Conservation (phyloP, 495 filamentous ascomycete genomes). For the Neurospora sp. region DNA sequence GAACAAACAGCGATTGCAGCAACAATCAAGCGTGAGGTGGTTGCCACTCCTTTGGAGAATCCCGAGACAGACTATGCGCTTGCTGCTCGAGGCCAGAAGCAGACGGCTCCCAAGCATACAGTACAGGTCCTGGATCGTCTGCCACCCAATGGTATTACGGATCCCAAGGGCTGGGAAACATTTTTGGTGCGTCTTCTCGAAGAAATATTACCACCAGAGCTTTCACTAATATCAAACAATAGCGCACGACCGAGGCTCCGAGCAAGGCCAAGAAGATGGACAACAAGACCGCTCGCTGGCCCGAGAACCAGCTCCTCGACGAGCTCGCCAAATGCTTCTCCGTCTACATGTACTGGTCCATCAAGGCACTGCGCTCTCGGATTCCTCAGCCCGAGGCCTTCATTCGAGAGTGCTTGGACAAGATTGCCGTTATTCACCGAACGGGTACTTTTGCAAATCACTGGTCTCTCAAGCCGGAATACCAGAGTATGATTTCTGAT, state of each 20-base stretch:
- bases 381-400: conserved; percentile 84
- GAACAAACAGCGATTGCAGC: conserved; percentile 75
- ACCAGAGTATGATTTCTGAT: conserved; percentile 44
- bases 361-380: conserved; percentile 63
- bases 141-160: conserved; percentile 29
- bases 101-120: conserved; percentile 50
- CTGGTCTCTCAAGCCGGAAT: conserved; percentile 72
- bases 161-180: conserved; percentile 35
- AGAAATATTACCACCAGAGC: background rate
- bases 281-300: conserved; percentile 79
- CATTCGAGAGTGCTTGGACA: conserved; percentile 71
- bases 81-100: conserved; percentile 46
- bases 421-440: conserved; percentile 71
- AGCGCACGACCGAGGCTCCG: conserved; percentile 27
- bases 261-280: conserved; percentile 48
- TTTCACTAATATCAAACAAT: background rate
- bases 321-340: conserved; percentile 71
- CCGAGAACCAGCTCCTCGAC: conserved; percentile 76
- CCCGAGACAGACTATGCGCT: conserved; percentile 57
- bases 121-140: conserved; percentile 34
- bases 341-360: conserved; percentile 76
- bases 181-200: conserved; percentile 46
- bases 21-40: conserved; percentile 63
- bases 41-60: conserved; percentile 65
- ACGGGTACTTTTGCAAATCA: conserved; percentile 71